phyloP scores from a whole-genome alignment of 257 asterid genomes.

The Striga asiatica region DNA sequence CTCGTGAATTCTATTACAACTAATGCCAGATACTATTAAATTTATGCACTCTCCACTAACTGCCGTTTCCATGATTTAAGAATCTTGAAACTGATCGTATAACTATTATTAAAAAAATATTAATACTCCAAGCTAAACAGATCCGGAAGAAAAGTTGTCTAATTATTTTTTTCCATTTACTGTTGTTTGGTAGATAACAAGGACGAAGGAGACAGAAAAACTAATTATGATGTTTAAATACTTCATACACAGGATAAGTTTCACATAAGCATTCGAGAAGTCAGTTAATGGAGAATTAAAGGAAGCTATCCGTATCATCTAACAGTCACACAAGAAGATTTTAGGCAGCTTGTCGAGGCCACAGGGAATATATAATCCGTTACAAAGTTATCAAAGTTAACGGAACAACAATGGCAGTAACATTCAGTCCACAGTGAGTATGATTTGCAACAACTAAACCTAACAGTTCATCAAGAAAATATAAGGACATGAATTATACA shows the following conservation, averaged over 20 bases:
- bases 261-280: slow-evolving; percentile 7
- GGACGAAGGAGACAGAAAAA: slow-evolving; percentile 7
- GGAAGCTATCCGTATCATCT: slow-evolving; percentile 1
- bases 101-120: background rate
- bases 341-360: slow-evolving; percentile 4
- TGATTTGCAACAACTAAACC: slow-evolving; percentile 10
- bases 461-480: background rate
- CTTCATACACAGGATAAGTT: background rate
- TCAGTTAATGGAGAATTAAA: slow-evolving; percentile 9
- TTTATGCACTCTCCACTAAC: slow-evolving; percentile 5
- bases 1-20: background rate
- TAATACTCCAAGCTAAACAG: background rate
- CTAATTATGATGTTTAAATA: background rate
- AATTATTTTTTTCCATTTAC: background rate
- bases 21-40: background rate
- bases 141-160: background rate
- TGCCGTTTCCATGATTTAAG: slow-evolving; percentile 1
- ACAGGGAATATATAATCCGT: background rate
- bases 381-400: slow-evolving; percentile 3
- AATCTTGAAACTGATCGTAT: slow-evolving; percentile 3
- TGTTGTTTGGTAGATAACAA: background rate
- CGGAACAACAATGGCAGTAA: background rate
- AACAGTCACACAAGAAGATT: slow-evolving; percentile 2
- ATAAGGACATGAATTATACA: slow-evolving; percentile 3
- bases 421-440: background rate